Conservation (phyloP, 2,329 filamentous ascomycete species). For the Aspergillus sclerotialis region DNA sequence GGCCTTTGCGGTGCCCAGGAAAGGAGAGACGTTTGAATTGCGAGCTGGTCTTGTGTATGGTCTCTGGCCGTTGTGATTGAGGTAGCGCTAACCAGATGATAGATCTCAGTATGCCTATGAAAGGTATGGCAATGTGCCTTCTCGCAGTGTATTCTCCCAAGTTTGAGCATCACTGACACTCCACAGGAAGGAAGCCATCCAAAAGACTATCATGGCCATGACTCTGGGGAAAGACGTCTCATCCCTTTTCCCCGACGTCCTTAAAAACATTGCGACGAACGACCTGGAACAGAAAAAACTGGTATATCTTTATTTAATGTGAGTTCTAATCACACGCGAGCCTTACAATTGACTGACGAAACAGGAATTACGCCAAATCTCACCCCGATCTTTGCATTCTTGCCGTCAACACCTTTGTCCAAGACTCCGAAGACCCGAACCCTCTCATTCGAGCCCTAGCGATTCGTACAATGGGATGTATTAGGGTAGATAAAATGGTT, state of each 20-base stretch:
- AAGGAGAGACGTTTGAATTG: constrained; percentile 97
- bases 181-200: constrained; percentile 84
- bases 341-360: background rate
- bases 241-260: constrained; percentile 88
- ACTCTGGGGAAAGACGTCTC: constrained; percentile 98
- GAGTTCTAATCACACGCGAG: constrained; percentile 22
- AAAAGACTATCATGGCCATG: constrained; percentile 99
- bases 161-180: constrained; percentile 19
- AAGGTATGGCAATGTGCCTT: constrained; percentile 51
- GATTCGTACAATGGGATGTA: constrained; percentile 97
- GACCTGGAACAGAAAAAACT: constrained; percentile 99
- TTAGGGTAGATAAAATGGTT: constrained; percentile 97
- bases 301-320: constrained; percentile 97
- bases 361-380: constrained; percentile 97
- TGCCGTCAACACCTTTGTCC: constrained; percentile 97
- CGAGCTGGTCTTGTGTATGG: constrained; percentile 75
- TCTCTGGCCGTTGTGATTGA: constrained; percentile 9
- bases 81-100: constrained; percentile 25
- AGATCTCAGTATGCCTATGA: constrained; percentile 98
- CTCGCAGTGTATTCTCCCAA: background rate
- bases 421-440: constrained; percentile 98
- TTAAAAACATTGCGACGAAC: constrained; percentile 95
- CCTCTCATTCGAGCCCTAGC: constrained; percentile 89
- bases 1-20: constrained; percentile 85
- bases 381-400: constrained; percentile 98